Evolutionary conservation across 805 yeast genomes (phyloP), one percentile per base, ranked within the genome.

Genomic region (Myxozyma geophila): DNA sequence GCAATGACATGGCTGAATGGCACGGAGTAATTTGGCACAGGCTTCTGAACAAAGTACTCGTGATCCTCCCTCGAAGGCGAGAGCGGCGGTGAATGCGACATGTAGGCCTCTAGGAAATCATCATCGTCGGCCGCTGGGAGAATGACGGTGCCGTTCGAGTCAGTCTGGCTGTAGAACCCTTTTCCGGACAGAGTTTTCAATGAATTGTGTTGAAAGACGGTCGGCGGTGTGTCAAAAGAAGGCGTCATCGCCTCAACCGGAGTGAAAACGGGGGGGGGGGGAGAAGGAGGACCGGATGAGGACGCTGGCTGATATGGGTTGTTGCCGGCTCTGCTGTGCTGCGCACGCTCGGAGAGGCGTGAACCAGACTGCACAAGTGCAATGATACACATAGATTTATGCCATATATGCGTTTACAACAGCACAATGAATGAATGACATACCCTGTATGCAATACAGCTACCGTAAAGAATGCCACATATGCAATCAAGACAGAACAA

Each of bases 171-270:
- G 50, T 46, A 46, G 35, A 46, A 43, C 10, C 47, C 47, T 6
- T 43, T n/a, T n/a, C 47, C 21, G n/a, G 47, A 9, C 7, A 46
- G 35, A 9, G 50, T 9, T 21, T 46, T 46, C n/a, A 46, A 35
- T 33, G 33, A 44, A 19, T 51, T 17, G 23, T 51, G 61, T n/a
- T 21, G 46, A 23, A 23, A 52, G 43, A 51, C 56, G n/a, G 50
- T 19, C 48, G 51, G 41, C 36, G 61, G 40, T 19, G 55, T 15
- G 40, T 58, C 55, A 15, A 58, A 23, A 21, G 61, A 58, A 44
- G 61, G 51, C 33, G 54, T 39, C 61, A 49, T 50, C 41, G 55
- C 52, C 56, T 51, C 44, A 35, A 36, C 40, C 48, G 50, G 36
- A 19, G n/a, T 33, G 10, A 49, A 21, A 21, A 48, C 54, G 28